phyloP scores from a whole-genome alignment of 2,329 filamentous ascomycete species.

The Aspergillus tanneri region DNA sequence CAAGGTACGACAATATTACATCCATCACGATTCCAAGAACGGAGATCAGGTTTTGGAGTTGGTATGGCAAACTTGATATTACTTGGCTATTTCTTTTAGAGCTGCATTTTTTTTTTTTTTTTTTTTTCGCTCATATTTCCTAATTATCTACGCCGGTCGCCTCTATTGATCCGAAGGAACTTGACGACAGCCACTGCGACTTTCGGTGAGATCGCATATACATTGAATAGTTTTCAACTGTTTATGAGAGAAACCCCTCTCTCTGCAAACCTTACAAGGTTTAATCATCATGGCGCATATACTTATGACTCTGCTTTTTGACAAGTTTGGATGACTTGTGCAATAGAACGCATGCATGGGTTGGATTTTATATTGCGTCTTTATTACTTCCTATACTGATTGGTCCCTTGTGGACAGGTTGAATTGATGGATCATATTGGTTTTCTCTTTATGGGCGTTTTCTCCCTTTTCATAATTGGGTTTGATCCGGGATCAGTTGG shows the following conservation, averaged over 20 bases:
- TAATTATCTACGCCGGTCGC: background rate
- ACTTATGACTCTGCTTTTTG: constrained; percentile 19
- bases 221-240: constrained; percentile 4
- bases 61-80: constrained; percentile 34
- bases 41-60: constrained; percentile 44
- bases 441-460: background rate
- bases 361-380: background rate
- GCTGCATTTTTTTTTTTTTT: no score
- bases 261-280: constrained; percentile 3
- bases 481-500: background rate
- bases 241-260: constrained; percentile 9
- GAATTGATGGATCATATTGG: background rate
- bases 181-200: background rate
- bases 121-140: background rate
- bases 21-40: constrained; percentile 46
- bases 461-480: background rate
- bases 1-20: constrained; percentile 56
- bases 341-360: constrained; percentile 9
- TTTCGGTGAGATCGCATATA: background rate
- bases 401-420: background rate
- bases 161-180: background rate
- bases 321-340: constrained; percentile 15
- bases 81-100: no score
- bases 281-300: constrained; percentile 18
- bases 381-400: background rate